phyloP scores from a whole-genome alignment of 2,329 filamentous ascomycete species.

The Beauveria medogensis region DNA sequence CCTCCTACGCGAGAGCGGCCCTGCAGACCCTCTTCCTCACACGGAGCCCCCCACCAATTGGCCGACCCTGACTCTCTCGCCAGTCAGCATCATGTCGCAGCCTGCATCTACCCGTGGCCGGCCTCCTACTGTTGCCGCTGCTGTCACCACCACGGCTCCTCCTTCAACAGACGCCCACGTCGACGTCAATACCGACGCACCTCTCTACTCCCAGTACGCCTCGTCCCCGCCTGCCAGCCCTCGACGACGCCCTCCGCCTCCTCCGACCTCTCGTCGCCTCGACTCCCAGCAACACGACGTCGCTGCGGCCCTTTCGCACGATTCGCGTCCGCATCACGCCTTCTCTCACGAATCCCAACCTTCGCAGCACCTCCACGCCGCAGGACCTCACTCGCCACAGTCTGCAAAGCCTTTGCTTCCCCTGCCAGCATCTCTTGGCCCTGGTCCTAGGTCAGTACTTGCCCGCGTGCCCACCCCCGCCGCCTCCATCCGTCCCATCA shows the following conservation, averaged over 20 bases:
- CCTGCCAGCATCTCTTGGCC: background rate
- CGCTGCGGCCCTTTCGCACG: background rate
- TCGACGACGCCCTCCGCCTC: slow-evolving; percentile 1
- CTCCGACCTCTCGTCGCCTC: background rate
- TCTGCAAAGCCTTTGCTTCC: background rate
- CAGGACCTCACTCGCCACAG: background rate
- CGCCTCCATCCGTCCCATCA: background rate
- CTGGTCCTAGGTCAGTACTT: slow-evolving; percentile 6
- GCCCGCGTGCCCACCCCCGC: background rate
- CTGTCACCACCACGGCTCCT: background rate
- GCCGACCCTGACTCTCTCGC: background rate
- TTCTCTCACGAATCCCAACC: background rate
- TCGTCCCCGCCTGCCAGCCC: slow-evolving; percentile 4
- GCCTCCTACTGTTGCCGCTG: background rate
- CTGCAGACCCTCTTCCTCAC: background rate
- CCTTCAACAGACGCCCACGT: background rate
- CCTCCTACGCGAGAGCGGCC: slow-evolving; percentile 13
- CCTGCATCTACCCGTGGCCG: background rate
- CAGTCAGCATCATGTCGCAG: slow-evolving; percentile 11
- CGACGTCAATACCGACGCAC: background rate
- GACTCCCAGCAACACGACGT: background rate
- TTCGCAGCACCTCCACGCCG: background rate
- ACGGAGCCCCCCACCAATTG: background rate
- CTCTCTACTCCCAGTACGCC: background rate
- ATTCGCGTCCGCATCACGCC: background rate